Percentiles rank a stretch among this genome's conserved stretches.
Evolutionary conservation across 1,284 basidiomycete species (phyloP).

Genomic region (Amylostereum chailletii): DNA sequence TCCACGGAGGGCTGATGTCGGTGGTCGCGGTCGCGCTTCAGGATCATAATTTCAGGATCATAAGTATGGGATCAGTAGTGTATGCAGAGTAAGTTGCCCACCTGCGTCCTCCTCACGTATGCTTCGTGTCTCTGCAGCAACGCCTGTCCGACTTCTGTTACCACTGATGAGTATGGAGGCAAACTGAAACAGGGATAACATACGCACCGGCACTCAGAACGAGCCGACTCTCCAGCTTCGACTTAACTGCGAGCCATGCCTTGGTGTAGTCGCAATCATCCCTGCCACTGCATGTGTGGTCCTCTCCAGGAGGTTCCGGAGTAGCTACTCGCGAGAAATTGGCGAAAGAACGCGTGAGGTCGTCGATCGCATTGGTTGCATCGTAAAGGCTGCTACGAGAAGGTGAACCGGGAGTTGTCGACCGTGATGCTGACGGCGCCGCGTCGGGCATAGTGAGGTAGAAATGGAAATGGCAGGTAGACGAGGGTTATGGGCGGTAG

Average conservation of each 20-base stretch:
- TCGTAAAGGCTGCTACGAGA: conserved; percentile 47
- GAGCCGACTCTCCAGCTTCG: conserved; percentile 65
- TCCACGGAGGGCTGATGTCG: conserved; percentile 11
- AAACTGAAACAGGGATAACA: conserved; percentile 2
- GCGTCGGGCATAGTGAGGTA: too few species aligned
- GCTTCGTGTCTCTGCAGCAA: conserved; percentile 82
- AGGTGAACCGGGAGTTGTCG: conserved; percentile 46
- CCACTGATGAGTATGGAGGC: background rate
- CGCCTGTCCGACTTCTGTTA: conserved; percentile 84
- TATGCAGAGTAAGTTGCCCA: conserved; percentile 12
- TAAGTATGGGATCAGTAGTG: background rate
- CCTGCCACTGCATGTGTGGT: conserved; percentile 58
- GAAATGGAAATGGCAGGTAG: too few species aligned
- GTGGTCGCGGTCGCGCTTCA: background rate
- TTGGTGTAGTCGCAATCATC: conserved; percentile 55
- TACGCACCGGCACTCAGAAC: conserved; percentile 76
- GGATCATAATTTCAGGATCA: too few species aligned
- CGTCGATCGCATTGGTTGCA: conserved; percentile 65
- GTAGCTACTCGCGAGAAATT: conserved; percentile 64
- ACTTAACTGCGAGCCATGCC: conserved; percentile 60
- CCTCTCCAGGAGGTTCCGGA: conserved; percentile 44
- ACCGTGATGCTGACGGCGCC: conserved; percentile 13
- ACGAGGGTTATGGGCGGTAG: too few species aligned
- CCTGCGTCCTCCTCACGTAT: conserved; percentile 69
- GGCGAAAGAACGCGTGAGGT: conserved; percentile 61